Conservation (phyloP, 140 eudicot genomes). For the Bidens hawaiensis region DNA sequence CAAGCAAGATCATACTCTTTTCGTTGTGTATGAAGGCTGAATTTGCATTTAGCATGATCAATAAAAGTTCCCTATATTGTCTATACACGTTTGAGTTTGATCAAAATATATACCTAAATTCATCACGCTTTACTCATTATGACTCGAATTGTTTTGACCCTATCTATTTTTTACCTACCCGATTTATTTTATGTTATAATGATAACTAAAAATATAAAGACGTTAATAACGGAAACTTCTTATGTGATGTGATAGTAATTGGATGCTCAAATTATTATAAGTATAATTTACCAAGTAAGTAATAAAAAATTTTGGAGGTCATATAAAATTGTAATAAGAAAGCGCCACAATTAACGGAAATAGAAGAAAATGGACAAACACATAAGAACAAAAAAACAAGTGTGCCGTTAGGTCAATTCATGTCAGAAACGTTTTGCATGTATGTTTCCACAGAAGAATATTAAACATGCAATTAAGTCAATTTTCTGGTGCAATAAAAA, state of each 20-base stretch:
- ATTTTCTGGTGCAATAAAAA: background rate
- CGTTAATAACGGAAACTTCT: background rate
- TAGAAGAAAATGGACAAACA: constrained; percentile 17
- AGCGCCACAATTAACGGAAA: constrained; percentile 21
- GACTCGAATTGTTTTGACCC: no score
- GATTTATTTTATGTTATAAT: background rate
- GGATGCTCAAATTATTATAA: background rate
- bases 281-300: no score
- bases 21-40: no score
- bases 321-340: constrained; percentile 8
- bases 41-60: no score
- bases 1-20: no score
- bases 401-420: constrained; percentile 41
- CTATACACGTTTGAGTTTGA: no score
- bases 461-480: background rate
- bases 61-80: no score
- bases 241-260: background rate
- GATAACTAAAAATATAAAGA: background rate
- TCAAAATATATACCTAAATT: no score
- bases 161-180: background rate
- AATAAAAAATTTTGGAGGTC: background rate
- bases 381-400: constrained; percentile 24
- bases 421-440: background rate
- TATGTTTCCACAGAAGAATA: background rate
- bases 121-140: no score